A percentile compares a stretch with the other conserved stretches of the same genome.
These are phyloP conservation scores for Amphicarpaea edgeworthii DNA, from an alignment of 306 rosid species.

Conservation along the genomic window DNA sequence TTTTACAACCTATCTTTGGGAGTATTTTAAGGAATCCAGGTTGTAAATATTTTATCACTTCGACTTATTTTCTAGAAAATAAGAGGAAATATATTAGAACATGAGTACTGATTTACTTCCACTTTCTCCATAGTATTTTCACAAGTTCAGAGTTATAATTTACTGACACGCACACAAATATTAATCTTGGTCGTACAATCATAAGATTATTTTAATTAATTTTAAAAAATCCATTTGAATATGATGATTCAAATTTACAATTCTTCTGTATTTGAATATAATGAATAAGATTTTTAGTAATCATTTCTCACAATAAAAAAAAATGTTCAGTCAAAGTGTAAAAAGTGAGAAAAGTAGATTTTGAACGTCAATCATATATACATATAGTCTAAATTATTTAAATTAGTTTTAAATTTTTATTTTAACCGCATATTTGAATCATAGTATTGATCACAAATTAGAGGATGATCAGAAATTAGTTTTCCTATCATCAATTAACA, in stretches of 20 bases:
- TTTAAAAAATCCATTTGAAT: not conserved
- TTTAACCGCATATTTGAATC: no score
- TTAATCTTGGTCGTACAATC: not conserved
- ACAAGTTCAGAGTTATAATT: not conserved
- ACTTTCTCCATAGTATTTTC: not conserved
- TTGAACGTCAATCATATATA: no score
- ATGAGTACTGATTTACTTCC: not conserved
- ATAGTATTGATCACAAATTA: no score
- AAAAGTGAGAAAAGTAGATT: no score
- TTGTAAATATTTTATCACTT: not conserved
- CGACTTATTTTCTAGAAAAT: not conserved
- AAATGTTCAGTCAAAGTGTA: no score
- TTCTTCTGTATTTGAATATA: not conserved
- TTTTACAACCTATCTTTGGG: not conserved
- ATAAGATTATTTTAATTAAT: not conserved
- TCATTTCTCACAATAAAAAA: no score
- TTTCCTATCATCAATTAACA: not conserved
- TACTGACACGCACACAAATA: not conserved
- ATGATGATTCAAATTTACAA: not conserved
- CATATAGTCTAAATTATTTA: no score
- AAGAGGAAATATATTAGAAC: not conserved
- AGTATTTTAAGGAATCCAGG: not conserved
- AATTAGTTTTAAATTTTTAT: no score
- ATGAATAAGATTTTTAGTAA: no score
- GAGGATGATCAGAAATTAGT: not conserved